phyloP scores from a whole-genome alignment of 371 early-diverging fungal species.

The Coemansia sp. region DNA sequence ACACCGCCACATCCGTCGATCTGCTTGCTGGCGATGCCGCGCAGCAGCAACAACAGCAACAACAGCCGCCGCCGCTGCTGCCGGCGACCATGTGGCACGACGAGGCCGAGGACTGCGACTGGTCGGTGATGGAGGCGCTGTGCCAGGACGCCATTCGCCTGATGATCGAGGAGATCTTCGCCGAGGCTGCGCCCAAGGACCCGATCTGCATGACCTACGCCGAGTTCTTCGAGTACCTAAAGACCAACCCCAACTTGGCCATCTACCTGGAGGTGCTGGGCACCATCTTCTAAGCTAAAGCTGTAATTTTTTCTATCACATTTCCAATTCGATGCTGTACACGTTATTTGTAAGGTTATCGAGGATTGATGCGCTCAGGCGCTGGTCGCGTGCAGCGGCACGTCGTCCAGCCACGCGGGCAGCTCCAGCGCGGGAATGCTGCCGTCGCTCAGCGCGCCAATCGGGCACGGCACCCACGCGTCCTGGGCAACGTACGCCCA shows the following conservation, averaged over 20 bases:
- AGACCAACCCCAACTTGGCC: constrained; percentile 66
- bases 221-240: constrained; percentile 73
- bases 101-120: constrained; percentile 55
- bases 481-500: constrained; percentile 20
- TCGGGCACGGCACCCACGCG: constrained; percentile 25
- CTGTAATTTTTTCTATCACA: too few relatives aligned
- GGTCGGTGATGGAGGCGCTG: constrained; percentile 89
- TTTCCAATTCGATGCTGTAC: too few relatives aligned
- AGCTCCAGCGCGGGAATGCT: constrained; percentile 32
- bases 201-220: constrained; percentile 69
- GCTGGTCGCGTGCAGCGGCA: constrained; percentile 4
- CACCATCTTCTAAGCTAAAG: constrained; percentile 59
- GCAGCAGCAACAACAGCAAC: background rate
- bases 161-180: constrained; percentile 87
- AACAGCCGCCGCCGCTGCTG: constrained; percentile 14
- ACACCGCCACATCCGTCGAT: background rate
- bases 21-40: constrained; percentile 10
- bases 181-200: constrained; percentile 61
- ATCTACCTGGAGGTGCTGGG: constrained; percentile 74
- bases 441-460: constrained; percentile 25
- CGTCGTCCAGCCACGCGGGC: constrained; percentile 37
- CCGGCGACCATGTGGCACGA: constrained; percentile 46
- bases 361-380: too few relatives aligned
- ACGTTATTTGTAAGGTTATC: too few relatives aligned
- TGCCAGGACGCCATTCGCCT: constrained; percentile 89